Conservation (phyloP, 176 grass and related monocot genomes). For the Raddia guianensis region DNA sequence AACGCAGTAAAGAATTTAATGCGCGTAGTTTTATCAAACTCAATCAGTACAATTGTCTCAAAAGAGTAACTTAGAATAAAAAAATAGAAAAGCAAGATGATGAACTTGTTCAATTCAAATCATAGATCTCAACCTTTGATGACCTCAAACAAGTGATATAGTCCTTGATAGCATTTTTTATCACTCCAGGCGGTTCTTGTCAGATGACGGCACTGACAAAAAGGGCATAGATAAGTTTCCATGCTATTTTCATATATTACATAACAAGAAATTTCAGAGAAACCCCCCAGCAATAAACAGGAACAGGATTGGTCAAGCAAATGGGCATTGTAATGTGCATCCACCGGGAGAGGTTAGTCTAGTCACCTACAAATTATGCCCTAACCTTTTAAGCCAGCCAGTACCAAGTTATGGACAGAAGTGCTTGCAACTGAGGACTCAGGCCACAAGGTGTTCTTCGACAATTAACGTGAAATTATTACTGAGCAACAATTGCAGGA, state of each 20-base stretch:
- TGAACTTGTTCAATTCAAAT: neutral
- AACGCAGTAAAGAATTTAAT: neutral
- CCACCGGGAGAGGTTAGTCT: neutral
- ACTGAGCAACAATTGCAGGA: slow-evolving; percentile 28
- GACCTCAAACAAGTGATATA: neutral
- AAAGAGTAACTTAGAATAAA: neutral
- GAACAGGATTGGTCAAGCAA: slow-evolving; percentile 40
- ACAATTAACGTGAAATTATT: neutral
- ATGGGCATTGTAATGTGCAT: slow-evolving; percentile 2
- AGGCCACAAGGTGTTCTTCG: slow-evolving; percentile 13
- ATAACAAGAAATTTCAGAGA: slow-evolving; percentile 14
- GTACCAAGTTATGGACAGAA: slow-evolving; percentile 10
- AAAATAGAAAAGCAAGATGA: neutral
- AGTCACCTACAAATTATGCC: slow-evolving; percentile 1
- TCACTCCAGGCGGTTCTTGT: neutral
- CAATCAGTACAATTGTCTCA: neutral
- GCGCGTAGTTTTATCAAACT: neutral
- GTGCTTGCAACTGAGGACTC: slow-evolving; percentile 19
- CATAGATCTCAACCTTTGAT: too few relatives aligned
- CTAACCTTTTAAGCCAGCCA: slow-evolving; percentile 37
- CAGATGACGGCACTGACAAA: slow-evolving; percentile 1
- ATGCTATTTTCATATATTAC: slow-evolving; percentile 35
- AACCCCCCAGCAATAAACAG: slow-evolving; percentile 7
- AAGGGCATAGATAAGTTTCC: slow-evolving; percentile 2
- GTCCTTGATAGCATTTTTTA: slow-evolving; percentile 1